Conservation (phyloP, 2,329 filamentous ascomycete species). For the Colletotrichum eremochloae region DNA sequence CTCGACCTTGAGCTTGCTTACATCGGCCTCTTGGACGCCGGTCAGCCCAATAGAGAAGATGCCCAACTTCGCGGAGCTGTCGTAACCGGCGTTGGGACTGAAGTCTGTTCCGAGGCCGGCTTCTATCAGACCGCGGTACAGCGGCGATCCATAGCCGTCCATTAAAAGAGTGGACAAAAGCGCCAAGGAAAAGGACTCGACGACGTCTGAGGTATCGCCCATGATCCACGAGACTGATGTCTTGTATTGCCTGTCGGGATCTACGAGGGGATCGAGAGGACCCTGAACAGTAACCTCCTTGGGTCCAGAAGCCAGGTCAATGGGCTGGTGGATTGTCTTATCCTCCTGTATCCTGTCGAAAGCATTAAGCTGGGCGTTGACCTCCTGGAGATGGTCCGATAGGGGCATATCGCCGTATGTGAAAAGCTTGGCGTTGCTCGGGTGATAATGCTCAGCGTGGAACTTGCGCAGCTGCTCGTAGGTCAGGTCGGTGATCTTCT, state of each 20-base stretch:
- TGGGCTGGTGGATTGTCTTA: constrained; percentile 80
- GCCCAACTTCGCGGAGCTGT: constrained; percentile 79
- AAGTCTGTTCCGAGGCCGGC: constrained; percentile 92
- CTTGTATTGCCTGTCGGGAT: constrained; percentile 89
- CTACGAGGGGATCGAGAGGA: constrained; percentile 88
- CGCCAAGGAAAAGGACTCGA: constrained; percentile 89
- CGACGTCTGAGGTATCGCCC: constrained; percentile 83
- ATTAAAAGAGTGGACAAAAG: constrained; percentile 87
- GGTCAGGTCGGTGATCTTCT: constrained; percentile 95
- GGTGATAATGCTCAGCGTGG: constrained; percentile 94
- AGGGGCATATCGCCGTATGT: constrained; percentile 96
- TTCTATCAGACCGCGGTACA: constrained; percentile 91
- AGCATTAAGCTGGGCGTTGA: constrained; percentile 78
- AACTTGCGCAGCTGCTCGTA: constrained; percentile 91
- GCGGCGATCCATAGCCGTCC: constrained; percentile 94
- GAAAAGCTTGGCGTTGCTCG: constrained; percentile 95
- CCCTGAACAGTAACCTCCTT: constrained; percentile 79
- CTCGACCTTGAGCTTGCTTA: constrained; percentile 80
- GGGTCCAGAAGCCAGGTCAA: constrained; percentile 77
- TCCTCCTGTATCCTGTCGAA: constrained; percentile 81
- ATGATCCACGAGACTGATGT: constrained; percentile 95
- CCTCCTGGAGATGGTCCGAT: constrained; percentile 81
- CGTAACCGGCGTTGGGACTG: constrained; percentile 94
- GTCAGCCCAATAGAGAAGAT: constrained; percentile 93
- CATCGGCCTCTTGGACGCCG: constrained; percentile 86